Percentiles rank a stretch among this genome's conserved stretches.
These are phyloP conservation scores for Suhomyces taliae DNA, from an alignment of 1,139 yeast species.

Conservation along the genomic window DNA sequence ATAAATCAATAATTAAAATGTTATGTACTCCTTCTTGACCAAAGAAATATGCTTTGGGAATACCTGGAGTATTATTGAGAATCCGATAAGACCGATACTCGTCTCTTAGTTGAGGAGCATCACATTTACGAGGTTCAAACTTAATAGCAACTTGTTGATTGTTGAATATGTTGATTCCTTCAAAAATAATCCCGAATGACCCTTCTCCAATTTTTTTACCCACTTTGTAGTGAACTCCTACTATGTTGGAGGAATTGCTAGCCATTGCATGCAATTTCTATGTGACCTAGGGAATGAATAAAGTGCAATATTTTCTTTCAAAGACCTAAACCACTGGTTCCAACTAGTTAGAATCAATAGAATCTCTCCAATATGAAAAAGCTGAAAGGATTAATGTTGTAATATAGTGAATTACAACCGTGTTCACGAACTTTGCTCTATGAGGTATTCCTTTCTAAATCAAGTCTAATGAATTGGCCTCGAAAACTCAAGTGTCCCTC, in stretches of 20 bases:
- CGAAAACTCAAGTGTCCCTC: background rate
- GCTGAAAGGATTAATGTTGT: no score
- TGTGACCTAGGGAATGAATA: background rate
- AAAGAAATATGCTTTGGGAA: conserved; percentile 75
- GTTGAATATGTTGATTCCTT: conserved; percentile 74
- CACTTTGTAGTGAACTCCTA: conserved; percentile 76
- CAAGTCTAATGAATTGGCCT: no score
- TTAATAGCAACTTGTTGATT: conserved; percentile 78
- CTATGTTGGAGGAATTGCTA: conserved; percentile 51
- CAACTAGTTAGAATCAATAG: no score
- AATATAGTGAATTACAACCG: no score
- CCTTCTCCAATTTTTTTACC: conserved; percentile 88
- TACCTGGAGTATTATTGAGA: conserved; percentile 58
- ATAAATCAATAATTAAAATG: conserved; percentile 66
- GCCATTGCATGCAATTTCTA: conserved; percentile 17
- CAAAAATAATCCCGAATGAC: conserved; percentile 79
- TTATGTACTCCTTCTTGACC: conserved; percentile 83
- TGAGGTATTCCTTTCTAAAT: no score
- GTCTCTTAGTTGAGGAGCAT: conserved; percentile 78
- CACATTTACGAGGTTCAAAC: conserved; percentile 77
- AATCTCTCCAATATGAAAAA: no score
- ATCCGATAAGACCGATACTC: conserved; percentile 75
- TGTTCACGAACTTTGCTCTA: no score
- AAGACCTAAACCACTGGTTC: no score
- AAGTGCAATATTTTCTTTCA: no score